phyloP scores from a whole-genome alignment of 2,329 filamentous ascomycete species.

The Paecilomyces sp. region DNA sequence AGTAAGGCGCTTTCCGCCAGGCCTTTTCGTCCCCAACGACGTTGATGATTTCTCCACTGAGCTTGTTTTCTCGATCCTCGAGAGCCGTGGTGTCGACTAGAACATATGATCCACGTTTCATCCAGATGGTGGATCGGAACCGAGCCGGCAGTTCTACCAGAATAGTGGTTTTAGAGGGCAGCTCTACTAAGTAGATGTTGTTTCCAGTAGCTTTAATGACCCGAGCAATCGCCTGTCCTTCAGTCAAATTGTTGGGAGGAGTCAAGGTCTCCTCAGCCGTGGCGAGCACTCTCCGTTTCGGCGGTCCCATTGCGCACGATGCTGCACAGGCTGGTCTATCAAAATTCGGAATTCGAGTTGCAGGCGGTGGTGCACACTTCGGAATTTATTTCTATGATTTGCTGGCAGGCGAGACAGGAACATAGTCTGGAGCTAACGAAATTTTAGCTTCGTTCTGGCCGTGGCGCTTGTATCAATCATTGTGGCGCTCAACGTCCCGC shows the following conservation, averaged over 20 bases:
- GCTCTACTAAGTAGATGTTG: constrained; percentile 73
- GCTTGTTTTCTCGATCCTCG: constrained; percentile 64
- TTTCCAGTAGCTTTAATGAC: constrained; percentile 81
- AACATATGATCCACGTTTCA: constrained; percentile 82
- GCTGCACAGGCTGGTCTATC: background rate
- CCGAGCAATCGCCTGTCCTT: constrained; percentile 61
- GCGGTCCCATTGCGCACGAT: constrained; percentile 55
- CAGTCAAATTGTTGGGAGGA: constrained; percentile 48
- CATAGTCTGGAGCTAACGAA: background rate
- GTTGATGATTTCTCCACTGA: constrained; percentile 85
- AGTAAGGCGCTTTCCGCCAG: constrained; percentile 86
- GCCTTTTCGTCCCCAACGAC: constrained; percentile 83
- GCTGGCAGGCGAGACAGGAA: background rate
- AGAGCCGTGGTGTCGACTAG: constrained; percentile 65
- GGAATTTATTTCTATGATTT: background rate
- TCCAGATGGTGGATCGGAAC: constrained; percentile 90
- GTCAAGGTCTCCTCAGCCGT: constrained; percentile 65
- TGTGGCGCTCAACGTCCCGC: background rate
- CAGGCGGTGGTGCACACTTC: background rate
- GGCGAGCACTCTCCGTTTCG: constrained; percentile 70
- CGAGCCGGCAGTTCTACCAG: constrained; percentile 75
- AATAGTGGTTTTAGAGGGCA: constrained; percentile 59
- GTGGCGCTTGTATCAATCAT: background rate
- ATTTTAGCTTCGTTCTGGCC: background rate
- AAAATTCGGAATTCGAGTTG: background rate